Evolutionary conservation across 2,329 filamentous ascomycete genomes (phyloP).

Genomic region (Fusarium virguliforme): DNA sequence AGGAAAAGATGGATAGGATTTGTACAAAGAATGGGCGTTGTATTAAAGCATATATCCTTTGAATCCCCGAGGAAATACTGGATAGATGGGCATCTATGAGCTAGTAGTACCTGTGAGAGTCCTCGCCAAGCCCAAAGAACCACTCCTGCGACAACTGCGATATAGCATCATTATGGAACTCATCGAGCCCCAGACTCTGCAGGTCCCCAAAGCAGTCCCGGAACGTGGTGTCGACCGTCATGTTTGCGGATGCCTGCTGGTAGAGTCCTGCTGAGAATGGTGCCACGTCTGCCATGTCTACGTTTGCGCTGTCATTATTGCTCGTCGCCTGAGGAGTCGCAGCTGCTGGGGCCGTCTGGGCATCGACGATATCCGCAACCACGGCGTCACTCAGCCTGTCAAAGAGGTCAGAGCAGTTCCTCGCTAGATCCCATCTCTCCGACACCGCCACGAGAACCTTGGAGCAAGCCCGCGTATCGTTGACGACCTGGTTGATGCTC

Average conservation of each 20-base stretch:
- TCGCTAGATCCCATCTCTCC: conserved; percentile 59
- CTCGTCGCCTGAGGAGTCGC: neutral
- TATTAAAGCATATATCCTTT: neutral
- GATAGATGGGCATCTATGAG: neutral
- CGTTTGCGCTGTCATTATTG: neutral
- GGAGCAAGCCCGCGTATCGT: conserved; percentile 61
- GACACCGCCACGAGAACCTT: conserved; percentile 63
- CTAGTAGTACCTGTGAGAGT: conserved; percentile 37
- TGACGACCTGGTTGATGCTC: conserved; percentile 61
- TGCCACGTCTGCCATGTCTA: conserved; percentile 19
- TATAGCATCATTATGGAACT: conserved; percentile 49
- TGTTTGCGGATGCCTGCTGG: conserved; percentile 27
- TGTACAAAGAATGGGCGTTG: neutral
- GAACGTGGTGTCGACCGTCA: conserved; percentile 59
- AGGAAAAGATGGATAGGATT: conserved; percentile 1
- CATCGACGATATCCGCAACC: conserved; percentile 57
- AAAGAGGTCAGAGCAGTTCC: conserved; percentile 62
- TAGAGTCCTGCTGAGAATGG: conserved; percentile 21
- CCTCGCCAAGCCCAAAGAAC: conserved; percentile 43
- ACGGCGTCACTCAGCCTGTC: conserved; percentile 62
- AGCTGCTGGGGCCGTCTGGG: conserved; percentile 3
- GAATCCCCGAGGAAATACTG: neutral
- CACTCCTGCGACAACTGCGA: conserved; percentile 48
- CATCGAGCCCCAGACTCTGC: conserved; percentile 45
- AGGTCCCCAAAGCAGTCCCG: conserved; percentile 57